Conservation (phyloP, 2,329 filamentous ascomycete genomes). For the Phaeosphaeriaceae sp. region DNA sequence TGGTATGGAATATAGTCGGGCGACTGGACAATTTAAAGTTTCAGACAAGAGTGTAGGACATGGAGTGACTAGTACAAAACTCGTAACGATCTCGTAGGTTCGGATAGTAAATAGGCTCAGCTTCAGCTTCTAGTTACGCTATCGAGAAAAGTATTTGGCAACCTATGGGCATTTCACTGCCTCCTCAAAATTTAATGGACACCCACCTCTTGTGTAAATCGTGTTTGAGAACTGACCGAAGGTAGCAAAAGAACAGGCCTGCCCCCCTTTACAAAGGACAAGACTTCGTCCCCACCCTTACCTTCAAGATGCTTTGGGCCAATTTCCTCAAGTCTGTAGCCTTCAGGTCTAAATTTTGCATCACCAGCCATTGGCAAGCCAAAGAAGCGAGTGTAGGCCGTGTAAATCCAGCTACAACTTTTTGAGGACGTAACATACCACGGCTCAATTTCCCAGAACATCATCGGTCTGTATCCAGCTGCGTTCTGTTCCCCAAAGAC, state of each 20-base stretch:
- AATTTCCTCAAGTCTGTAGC: slow-evolving; percentile 11
- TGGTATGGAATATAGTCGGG: no score
- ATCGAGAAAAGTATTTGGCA: no score
- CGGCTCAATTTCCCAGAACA: slow-evolving; percentile 11
- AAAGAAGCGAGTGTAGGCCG: slow-evolving; percentile 5
- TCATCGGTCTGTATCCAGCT: slow-evolving; percentile 3
- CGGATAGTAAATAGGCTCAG: no score
- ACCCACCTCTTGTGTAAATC: neutral
- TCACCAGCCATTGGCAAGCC: slow-evolving; percentile 7
- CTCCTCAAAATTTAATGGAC: neutral
- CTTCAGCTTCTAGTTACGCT: no score
- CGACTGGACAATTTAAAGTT: no score
- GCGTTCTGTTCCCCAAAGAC: slow-evolving; percentile 10
- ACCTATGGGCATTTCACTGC: no score
- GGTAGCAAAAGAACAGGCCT: slow-evolving; percentile 7
- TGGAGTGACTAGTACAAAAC: no score
- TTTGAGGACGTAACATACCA: slow-evolving; percentile 10
- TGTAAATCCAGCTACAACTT: slow-evolving; percentile 3
- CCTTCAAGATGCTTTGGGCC: slow-evolving; percentile 11
- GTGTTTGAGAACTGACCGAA: slow-evolving; percentile 7
- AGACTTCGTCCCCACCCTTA: slow-evolving; percentile 9
- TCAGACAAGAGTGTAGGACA: no score
- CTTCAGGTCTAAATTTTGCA: slow-evolving; percentile 8
- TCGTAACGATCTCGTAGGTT: no score
- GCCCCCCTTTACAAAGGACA: slow-evolving; percentile 8